Conservation (phyloP, 208 protist species). For the Acanthamoeba royreba region DNA sequence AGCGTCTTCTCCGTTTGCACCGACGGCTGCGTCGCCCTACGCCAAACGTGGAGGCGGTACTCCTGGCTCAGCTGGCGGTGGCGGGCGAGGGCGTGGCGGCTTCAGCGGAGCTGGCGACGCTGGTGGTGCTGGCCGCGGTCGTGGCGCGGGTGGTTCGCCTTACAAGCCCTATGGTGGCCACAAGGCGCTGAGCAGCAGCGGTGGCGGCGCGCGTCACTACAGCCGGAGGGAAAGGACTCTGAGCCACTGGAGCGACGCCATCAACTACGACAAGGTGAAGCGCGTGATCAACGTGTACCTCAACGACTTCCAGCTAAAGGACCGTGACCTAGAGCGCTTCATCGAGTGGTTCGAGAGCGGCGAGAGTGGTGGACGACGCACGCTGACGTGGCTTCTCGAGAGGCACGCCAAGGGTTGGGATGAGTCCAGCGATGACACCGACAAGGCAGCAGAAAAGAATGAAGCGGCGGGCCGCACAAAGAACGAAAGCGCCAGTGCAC, state of each 20-base stretch:
- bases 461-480: background rate
- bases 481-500: background rate
- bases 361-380: background rate
- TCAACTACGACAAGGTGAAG: background rate
- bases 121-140: background rate
- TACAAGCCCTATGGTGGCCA: background rate
- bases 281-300: background rate
- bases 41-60: too few relatives aligned
- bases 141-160: background rate
- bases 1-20: background rate
- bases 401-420: background rate
- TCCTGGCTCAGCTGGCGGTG: too few relatives aligned
- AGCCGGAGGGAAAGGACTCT: background rate
- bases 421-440: background rate
- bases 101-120: background rate
- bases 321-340: background rate
- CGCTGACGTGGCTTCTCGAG: background rate
- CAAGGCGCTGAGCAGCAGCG: background rate
- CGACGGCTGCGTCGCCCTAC: background rate
- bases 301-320: background rate
- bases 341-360: background rate
- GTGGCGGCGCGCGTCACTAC: background rate
- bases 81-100: too few relatives aligned
- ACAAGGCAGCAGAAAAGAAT: background rate
- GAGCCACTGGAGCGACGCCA: background rate